Base-by-base conservation (phyloP, 768 basidiomycete species). In the Strobilomyces echinocephalus region DNA sequence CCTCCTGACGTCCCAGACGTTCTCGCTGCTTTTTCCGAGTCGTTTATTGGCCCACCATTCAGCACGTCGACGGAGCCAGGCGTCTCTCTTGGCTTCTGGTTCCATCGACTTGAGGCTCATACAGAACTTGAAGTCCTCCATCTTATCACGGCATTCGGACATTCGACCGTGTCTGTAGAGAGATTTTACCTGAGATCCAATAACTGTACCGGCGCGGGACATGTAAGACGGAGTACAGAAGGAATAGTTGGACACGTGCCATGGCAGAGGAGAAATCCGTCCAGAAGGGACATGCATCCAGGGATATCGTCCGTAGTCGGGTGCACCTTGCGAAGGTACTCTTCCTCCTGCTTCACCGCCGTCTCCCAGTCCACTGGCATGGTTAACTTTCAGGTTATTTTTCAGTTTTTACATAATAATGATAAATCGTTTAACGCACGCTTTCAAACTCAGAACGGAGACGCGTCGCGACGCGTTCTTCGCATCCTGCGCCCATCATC, bases 111-210 rank as follows among this genome's bases (percentile, higher is more conserved):
- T 95, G 56, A 88, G 73, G 55, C 84, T 86, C 75, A 95, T 74
- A 72, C 95, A 99, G 70, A 90, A 95, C 71, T 97, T 97, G 79
- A 95, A 95, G 62, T 95, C 94, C 53, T 91, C 85, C 65, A 85
- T 78, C 67, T 95, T 94, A 42, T 77, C 76, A 0, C 74, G 75
- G 71, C 95, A 97, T 50, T 83, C 80, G 0, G 81, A 72, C 56
- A 80, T 75, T 52, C 83, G 79, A 8, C 95, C 95, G 60, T 87
- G 84, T 64, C 95, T 82, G 71, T 98, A 98, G 49, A 97, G 71
- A 2, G 87, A 85, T 62, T 85, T 87, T 46, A 93, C 69, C 70
- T 97, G 95, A 18, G 82, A 79, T 36, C 84, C 82, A 33, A 94
- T 76, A 46, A 83, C 95, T 95, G 64, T 28, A 20, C 30, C 30